Percentiles rank a stretch among this genome's conserved stretches.
Conservation (phyloP, 345 rosid species). For the Acer campestre region DNA sequence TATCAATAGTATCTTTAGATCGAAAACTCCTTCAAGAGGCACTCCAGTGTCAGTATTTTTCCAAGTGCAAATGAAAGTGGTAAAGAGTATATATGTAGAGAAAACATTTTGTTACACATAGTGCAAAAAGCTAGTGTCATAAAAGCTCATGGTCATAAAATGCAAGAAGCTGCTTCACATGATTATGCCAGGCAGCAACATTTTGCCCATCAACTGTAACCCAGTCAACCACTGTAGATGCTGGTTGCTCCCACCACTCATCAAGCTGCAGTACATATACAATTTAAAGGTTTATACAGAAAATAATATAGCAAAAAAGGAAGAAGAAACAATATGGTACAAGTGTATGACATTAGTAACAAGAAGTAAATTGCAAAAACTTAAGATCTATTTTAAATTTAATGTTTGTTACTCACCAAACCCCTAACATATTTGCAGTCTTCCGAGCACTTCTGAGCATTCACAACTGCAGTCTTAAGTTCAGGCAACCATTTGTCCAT, state of each 20-base stretch:
- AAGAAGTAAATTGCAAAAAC: background rate
- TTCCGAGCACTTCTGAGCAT: slow-evolving; percentile 70
- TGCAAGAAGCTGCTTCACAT: slow-evolving; percentile 86
- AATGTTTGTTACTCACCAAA: slow-evolving; percentile 61
- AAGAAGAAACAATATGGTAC: background rate
- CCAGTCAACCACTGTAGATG: slow-evolving; percentile 90
- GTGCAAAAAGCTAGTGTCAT: slow-evolving; percentile 18
- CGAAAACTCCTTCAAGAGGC: background rate
- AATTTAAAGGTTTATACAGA: slow-evolving; percentile 2
- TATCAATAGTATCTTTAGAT: background rate
- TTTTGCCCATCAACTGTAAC: slow-evolving; percentile 80
- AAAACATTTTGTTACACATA: background rate
- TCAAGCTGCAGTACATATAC: slow-evolving; percentile 56
- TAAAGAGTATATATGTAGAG: background rate
- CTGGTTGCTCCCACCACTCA: slow-evolving; percentile 99
- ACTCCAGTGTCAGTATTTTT: slow-evolving; percentile 3
- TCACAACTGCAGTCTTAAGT: slow-evolving; percentile 63
- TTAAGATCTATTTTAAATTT: background rate
- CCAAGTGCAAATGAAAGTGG: background rate
- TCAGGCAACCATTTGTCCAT: slow-evolving; percentile 88
- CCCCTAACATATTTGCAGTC: slow-evolving; percentile 80
- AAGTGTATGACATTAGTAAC: background rate
- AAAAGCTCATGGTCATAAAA: slow-evolving; percentile 72
- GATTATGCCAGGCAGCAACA: slow-evolving; percentile 88
- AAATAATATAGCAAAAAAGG: slow-evolving; percentile 3